A percentile compares a stretch with the other conserved stretches of the same genome.
These are phyloP conservation scores for Leccinum brunneo-olivaceum DNA, from an alignment of 1,284 basidiomycete species.

Conservation along the genomic window DNA sequence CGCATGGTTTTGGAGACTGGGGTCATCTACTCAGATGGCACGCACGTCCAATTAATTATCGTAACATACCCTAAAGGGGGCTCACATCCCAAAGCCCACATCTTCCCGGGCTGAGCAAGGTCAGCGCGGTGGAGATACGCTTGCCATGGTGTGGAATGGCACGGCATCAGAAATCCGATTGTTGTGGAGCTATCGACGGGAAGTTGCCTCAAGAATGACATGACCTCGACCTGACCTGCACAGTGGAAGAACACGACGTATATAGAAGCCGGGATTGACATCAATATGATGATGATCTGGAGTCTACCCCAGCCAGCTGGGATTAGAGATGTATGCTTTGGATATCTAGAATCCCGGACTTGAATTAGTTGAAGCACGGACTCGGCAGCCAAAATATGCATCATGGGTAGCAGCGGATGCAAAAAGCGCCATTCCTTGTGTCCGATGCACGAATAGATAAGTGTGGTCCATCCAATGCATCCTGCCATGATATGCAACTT, in stretches of 20 bases:
- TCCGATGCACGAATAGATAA: conserved; percentile 70
- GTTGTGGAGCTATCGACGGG: conserved; percentile 46
- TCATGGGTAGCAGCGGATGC: conserved; percentile 84
- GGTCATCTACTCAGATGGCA: conserved; percentile 8
- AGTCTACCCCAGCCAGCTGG: conserved; percentile 4
- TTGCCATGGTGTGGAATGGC: conserved; percentile 96
- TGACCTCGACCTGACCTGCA: conserved; percentile 70
- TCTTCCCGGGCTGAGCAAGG: conserved; percentile 41
- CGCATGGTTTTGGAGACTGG: conserved; percentile 44
- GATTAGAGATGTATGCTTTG: conserved; percentile 10
- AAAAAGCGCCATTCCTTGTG: conserved; percentile 98
- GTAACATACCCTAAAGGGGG: conserved; percentile 70
- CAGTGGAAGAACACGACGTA: conserved; percentile 74
- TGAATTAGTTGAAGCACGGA: conserved; percentile 51
- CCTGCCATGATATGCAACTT: conserved; percentile 43
- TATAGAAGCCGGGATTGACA: conserved; percentile 53
- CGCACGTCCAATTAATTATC: not conserved
- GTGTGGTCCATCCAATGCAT: conserved; percentile 58
- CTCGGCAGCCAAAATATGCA: conserved; percentile 76
- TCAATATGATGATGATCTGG: conserved; percentile 26
- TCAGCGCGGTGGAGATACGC: conserved; percentile 76
- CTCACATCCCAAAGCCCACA: conserved; percentile 89
- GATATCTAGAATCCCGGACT: not conserved
- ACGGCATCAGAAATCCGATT: conserved; percentile 89
- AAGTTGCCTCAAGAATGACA: conserved; percentile 54